phyloP scores from a whole-genome alignment of 1,284 basidiomycete species.

The Microbotryum intermedium region DNA sequence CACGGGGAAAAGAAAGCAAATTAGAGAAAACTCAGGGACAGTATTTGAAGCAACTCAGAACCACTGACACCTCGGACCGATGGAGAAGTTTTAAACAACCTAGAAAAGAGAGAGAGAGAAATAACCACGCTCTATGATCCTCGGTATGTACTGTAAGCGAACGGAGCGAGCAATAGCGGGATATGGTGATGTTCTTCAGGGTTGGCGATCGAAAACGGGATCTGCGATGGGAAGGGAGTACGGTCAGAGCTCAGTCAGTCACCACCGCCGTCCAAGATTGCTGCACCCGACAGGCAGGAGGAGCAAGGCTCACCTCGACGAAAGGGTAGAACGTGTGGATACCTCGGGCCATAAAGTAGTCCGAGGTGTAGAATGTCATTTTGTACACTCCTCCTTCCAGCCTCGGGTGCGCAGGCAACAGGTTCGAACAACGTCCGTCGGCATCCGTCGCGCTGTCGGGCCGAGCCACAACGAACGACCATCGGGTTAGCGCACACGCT shows the following conservation, averaged over 20 bases:
- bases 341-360: conserved; percentile 32
- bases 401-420: conserved; percentile 22
- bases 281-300: neutral
- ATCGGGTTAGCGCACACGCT: neutral
- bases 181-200: conserved; percentile 35
- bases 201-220: conserved; percentile 36
- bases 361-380: conserved; percentile 35
- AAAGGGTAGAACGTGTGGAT: conserved; percentile 36
- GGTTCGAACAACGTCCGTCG: conserved; percentile 33
- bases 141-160: conserved; percentile 26
- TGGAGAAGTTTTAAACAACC: no score
- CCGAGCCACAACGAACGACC: neutral
- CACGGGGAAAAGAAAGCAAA: no score
- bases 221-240: conserved; percentile 7
- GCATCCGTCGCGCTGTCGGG: conserved; percentile 30
- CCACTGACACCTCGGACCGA: no score
- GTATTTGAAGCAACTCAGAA: no score
- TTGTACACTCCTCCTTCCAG: conserved; percentile 35
- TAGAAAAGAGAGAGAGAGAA: no score
- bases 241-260: neutral
- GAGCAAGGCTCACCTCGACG: conserved; percentile 29
- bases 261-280: neutral
- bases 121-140: conserved; percentile 11
- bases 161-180: conserved; percentile 22
- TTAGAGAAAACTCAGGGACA: no score